Base-by-base conservation (phyloP, 352 stramenopile genomes). In the Paralagenidium karlingii region DNA sequence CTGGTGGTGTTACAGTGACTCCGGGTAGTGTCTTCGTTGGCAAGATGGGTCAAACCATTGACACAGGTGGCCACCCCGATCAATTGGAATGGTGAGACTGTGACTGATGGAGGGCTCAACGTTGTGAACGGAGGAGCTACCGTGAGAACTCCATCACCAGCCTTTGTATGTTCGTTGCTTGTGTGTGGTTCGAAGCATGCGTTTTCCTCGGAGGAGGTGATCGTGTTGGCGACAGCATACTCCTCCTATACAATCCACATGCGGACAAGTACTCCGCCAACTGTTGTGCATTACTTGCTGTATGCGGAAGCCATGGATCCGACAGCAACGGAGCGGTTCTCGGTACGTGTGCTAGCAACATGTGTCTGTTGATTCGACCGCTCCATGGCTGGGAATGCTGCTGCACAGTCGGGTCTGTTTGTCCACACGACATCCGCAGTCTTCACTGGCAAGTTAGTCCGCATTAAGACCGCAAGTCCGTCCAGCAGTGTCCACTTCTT, bases 1-100 rank as follows among this genome's bases (percentile, higher is more conserved):
- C 30, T 36, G 68, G 65, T 13, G 74, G 74, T 5, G 53, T 56
- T 19, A 69, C 42, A 8, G 53, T 84, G 19, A 21, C 47, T 29
- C 30, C 20, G 19, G 73, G 65, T 11, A 67, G 71, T 2, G 34
- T 85, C 3, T 40, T 53, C 30, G 51, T 84, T 6, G 28, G 24
- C 29, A 28, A 28, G 24, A 57, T 40, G 15, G 71, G 60, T 0
- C 31, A 46, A 41, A 66, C 54, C 0, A 76, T 83, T 13, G 31
- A 62, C 9, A 30, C n/a, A 5, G 60, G 55, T 3, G 67, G 67
- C 0, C 38, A 77, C 7, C 34, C 20, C 2, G n/a, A 55, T 81
- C 33, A 36, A 46, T 1, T 24, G 46, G 9, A 63, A 55, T 9
- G 67, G 67, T 13, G 58, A 52, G 32, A 73, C 47, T 3, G 68